Base-by-base conservation (phyloP, 2,329 filamentous ascomycete species). In the Clarireedia homoeocarpa region DNA sequence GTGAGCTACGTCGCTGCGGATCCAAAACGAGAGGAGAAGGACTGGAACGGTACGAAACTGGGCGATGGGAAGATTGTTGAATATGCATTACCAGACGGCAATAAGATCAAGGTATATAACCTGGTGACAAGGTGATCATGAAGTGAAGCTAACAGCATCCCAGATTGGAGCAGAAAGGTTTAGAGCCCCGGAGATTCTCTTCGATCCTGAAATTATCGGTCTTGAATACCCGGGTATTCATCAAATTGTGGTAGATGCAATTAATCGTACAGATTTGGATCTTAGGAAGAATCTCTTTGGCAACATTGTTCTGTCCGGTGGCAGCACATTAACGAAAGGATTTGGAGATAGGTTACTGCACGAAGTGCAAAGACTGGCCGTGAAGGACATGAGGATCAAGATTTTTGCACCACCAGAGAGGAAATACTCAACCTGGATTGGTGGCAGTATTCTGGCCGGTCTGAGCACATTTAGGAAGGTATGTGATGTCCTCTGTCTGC, bases 351-450 rank as follows among this genome's bases (percentile, higher is more conserved):
- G 94, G 51, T 76, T 99, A 65, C 78, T 99, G 69, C 85, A 89
- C 64, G 94, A 99, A 75, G 87, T 97, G 63, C 94, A 96, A 75
- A 81, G 86, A 70, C 77, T 97, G 66, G 94, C 94, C 10, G 91
- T 97, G 65, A 96, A 96, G 78, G 94, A 99, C 71, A 99, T 96
- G 92, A 85, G 91, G 68, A 97, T 99, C 77, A 96, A 96, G 79
- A 99, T 99, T 70, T 96, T 95, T 75, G 94, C 94, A 53, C 94
- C 94, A 55, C 92, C 94, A 5, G 94, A 99, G 78, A 82, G 94
- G 63, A 96, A 97, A 74, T 99, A 97, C 77, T 96, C 91, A 60
- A 99, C 94, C 34, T 99, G 94, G 94, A 97, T 97, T 65, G 94
- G 94, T 62, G 94, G 94, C 55, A 96, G 94, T 72, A 99, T 99